These are phyloP conservation scores for Pyrus hybrid DNA, from an alignment of 331 rosid genomes.

Conservation along the genomic window DNA sequence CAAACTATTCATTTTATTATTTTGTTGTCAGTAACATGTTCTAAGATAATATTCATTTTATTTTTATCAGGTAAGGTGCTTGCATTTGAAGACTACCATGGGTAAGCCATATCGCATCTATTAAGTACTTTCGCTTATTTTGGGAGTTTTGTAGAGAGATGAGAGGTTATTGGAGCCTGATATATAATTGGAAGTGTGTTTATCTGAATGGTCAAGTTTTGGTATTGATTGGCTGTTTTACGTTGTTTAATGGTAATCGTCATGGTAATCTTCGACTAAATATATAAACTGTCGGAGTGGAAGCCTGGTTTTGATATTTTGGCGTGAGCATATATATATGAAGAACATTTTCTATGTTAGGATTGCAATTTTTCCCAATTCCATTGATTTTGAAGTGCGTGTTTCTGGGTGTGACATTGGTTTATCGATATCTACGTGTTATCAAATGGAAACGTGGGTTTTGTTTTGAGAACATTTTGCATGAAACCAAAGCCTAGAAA, in stretches of 20 bases:
- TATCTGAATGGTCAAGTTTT: neutral
- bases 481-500: no score
- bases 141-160: neutral
- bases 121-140: neutral
- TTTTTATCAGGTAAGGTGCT: slow-evolving; percentile 34
- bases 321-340: neutral
- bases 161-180: neutral
- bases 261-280: neutral
- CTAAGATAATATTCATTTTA: neutral
- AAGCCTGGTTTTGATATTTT: neutral
- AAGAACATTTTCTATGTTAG: no score
- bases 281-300: neutral
- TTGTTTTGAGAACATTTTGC: no score
- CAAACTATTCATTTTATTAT: no score
- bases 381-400: no score
- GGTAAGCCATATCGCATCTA: neutral
- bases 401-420: no score
- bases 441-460: no score
- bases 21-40: no score
- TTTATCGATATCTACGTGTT: no score
- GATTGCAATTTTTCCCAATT: no score
- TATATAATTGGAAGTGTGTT: neutral
- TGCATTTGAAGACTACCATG: neutral
- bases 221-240: neutral
- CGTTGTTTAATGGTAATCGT: neutral